Base-by-base conservation (phyloP, 2,329 filamentous ascomycete genomes). In the Stemphylium lycopersici region DNA sequence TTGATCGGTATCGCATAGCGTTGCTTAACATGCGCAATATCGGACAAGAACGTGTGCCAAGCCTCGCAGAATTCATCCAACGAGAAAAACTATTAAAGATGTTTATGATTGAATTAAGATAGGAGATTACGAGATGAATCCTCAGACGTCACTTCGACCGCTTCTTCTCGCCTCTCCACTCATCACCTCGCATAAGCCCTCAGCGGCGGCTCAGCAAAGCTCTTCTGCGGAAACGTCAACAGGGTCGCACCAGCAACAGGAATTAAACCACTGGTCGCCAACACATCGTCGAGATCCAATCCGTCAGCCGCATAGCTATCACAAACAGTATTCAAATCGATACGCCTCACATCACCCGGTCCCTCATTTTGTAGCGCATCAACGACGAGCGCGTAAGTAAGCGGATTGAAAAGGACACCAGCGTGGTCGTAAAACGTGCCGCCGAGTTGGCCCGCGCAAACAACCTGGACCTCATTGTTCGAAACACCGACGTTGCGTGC, bases 391-490 rank as follows among this genome's bases (percentile, higher is more conserved):
- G 71, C 73, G 52, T 74, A 79, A 0, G 75, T 73, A 20, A 84
- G 67, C 0, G 80, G 77, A 55, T 83, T 81, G 59, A 78, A 81
- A 37, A 85, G 70, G 31, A 80, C 71, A 3, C 78, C 78, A 53
- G 83, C 81, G 39, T 84, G 82, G 0, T 76, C 78, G 63, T 82
- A 83, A 41, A 83, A 69, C 0, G 68, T 65, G 2, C 80, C 80
- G 0, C 77, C 80, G 0, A 73, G 72, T 20, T 71, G 68, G 0
- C 66, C 70, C 0, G 68, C 57, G 61, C 81, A 84, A 1, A 78
- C 63, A 5, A 40, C 57, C 52, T 84, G 81, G 0, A 83, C 67
- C 48, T 83, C 78, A 38, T 77, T 78, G 63, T 84, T 84, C 0
- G 79, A 77, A 1, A 81, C 80, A 2, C 79, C 82, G 3, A 82